These are phyloP conservation scores for Penicillium robsamsonii DNA, from an alignment of 495 filamentous ascomycete species.

Conservation along the genomic window DNA sequence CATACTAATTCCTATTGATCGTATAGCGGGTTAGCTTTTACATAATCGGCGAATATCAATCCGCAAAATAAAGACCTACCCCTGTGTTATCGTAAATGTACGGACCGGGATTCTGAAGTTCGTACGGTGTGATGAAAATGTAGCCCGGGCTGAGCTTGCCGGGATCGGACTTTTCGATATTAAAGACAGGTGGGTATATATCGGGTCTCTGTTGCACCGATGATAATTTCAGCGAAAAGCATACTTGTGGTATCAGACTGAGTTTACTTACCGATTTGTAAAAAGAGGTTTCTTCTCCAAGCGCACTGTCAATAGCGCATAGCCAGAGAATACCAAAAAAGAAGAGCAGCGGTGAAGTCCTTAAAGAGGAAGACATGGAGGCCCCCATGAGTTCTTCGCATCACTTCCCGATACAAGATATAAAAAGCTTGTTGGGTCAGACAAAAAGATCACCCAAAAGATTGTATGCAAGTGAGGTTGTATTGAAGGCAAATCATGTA, in stretches of 20 bases:
- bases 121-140: conserved; percentile 46
- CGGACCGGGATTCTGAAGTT: conserved; percentile 40
- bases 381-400: conserved; percentile 29
- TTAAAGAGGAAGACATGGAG: conserved; percentile 16
- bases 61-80: conserved; percentile 27
- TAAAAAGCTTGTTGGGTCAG: not conserved
- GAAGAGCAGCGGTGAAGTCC: conserved; percentile 12
- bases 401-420: conserved; percentile 10
- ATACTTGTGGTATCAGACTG: not conserved
- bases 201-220: conserved; percentile 36
- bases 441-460: not conserved
- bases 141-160: conserved; percentile 41
- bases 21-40: conserved; percentile 14
- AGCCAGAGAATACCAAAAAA: conserved; percentile 18
- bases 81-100: conserved; percentile 47
- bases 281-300: conserved; percentile 23
- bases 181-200: conserved; percentile 37
- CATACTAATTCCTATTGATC: conserved; percentile 42
- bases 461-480: not conserved
- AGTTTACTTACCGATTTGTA: conserved; percentile 29
- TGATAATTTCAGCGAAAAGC: not conserved
- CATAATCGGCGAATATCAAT: not conserved
- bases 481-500: not conserved
- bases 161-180: conserved; percentile 27
- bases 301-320: conserved; percentile 8